phyloP scores from a whole-genome alignment of 2,329 filamentous ascomycete species.

The Graphiopsis chlorocephala region DNA sequence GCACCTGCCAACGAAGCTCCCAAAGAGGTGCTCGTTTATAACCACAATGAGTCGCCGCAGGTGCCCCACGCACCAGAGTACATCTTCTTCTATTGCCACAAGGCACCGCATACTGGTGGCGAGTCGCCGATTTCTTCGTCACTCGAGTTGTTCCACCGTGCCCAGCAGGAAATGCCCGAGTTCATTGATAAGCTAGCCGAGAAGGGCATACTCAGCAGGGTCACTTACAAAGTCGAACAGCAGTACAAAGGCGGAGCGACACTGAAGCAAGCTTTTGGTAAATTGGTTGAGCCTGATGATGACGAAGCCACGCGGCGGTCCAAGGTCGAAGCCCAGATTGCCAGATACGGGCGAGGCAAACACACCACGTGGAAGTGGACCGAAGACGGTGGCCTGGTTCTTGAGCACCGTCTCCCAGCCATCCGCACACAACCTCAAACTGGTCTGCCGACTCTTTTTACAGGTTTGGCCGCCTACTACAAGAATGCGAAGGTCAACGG shows the following conservation, averaged over 20 bases:
- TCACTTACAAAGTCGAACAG: conserved; percentile 43
- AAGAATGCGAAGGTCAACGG: conserved; percentile 34
- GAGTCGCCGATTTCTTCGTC: conserved; percentile 51
- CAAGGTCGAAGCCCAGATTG: conserved; percentile 52
- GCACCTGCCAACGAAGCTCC: conserved; percentile 50
- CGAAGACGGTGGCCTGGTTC: conserved; percentile 40
- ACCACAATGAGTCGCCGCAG: conserved; percentile 52
- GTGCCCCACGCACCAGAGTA: conserved; percentile 53
- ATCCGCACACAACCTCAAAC: conserved; percentile 49
- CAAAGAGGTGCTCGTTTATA: conserved; percentile 50
- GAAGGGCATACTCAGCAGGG: conserved; percentile 45
- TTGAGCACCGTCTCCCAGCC: conserved; percentile 47
- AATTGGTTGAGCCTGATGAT: conserved; percentile 45
- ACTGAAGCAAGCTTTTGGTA: conserved; percentile 48
- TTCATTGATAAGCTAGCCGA: conserved; percentile 44
- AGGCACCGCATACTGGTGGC: conserved; percentile 36
- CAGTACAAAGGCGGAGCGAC: conserved; percentile 50
- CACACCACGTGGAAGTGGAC: conserved; percentile 51
- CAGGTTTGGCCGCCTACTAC: conserved; percentile 46
- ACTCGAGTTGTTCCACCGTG: conserved; percentile 46
- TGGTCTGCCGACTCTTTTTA: conserved; percentile 47
- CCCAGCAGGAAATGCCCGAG: conserved; percentile 47
- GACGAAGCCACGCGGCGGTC: conserved; percentile 40
- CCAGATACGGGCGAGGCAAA: conserved; percentile 45
- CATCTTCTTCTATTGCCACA: conserved; percentile 50